Percentiles rank a stretch among this genome's conserved stretches.
These are phyloP conservation scores for Conticribra weissflogii DNA, from an alignment of 108 stramenopile genomes.

Conservation along the genomic window DNA sequence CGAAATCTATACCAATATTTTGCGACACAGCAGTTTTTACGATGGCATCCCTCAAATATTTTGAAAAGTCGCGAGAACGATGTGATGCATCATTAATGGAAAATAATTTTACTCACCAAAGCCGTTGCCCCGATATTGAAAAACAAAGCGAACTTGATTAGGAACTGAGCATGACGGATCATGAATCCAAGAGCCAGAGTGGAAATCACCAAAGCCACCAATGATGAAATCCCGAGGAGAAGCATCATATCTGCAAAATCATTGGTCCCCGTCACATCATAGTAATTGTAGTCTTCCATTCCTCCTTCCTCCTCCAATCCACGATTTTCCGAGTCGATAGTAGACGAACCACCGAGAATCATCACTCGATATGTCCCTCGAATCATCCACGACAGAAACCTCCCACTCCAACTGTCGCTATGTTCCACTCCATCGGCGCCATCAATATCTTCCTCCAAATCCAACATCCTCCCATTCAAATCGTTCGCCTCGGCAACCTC, in stretches of 20 bases:
- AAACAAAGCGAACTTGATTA: conserved; percentile 69
- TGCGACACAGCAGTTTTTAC: too few species aligned
- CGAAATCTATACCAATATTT: too few species aligned
- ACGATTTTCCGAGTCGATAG: conserved; percentile 20
- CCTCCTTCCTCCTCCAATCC: conserved; percentile 27
- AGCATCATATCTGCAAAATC: conserved; percentile 38
- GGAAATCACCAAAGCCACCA: conserved; percentile 32
- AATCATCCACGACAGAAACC: conserved; percentile 18
- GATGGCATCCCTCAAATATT: too few species aligned
- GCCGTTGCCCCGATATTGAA: conserved; percentile 60
- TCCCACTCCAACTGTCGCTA: conserved; percentile 10
- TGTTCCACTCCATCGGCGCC: background rate
- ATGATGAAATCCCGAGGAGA: conserved; percentile 31
- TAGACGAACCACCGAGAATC: conserved; percentile 13
- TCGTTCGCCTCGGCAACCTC: conserved; percentile 47
- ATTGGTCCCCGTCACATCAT: conserved; percentile 18
- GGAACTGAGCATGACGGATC: conserved; percentile 45
- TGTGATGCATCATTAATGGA: too few species aligned
- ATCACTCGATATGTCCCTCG: background rate
- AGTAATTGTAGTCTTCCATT: too few species aligned
- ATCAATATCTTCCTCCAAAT: conserved; percentile 11
- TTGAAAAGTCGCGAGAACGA: too few species aligned
- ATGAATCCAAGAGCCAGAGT: conserved; percentile 38
- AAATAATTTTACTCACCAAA: conserved; percentile 39
- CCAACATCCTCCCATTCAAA: background rate